A percentile compares a stretch with the other conserved stretches of the same genome.
phyloP scores from a whole-genome alignment of 805 yeast genomes.

The Priceomyces carsonii region DNA sequence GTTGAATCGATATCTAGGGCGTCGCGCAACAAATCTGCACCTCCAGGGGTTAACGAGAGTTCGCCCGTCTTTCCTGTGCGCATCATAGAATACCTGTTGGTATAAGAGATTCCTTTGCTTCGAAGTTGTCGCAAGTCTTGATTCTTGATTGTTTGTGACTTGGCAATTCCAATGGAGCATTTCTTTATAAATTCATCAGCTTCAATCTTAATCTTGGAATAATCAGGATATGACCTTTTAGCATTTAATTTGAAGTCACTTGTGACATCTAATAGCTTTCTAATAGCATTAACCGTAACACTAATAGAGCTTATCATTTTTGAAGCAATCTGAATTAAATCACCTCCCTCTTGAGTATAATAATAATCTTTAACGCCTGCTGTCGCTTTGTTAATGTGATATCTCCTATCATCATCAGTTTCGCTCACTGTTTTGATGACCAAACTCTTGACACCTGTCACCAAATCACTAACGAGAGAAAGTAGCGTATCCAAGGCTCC shows the following conservation, averaged over 20 bases:
- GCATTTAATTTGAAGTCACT: slow-evolving; percentile 65
- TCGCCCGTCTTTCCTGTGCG: slow-evolving; percentile 53
- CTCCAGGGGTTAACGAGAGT: slow-evolving; percentile 48
- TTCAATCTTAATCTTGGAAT: slow-evolving; percentile 53
- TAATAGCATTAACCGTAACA: slow-evolving; percentile 49
- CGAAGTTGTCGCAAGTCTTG: slow-evolving; percentile 24
- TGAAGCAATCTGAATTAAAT: slow-evolving; percentile 58
- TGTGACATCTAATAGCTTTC: slow-evolving; percentile 52
- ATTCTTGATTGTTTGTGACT: slow-evolving; percentile 28
- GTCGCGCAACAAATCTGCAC: slow-evolving; percentile 45
- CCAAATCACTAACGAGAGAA: slow-evolving; percentile 63
- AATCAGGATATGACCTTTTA: slow-evolving; percentile 68
- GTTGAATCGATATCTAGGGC: slow-evolving; percentile 27
- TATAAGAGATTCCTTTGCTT: slow-evolving; percentile 14
- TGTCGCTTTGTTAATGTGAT: slow-evolving; percentile 8
- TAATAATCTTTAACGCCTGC: slow-evolving; percentile 35
- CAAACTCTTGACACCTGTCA: slow-evolving; percentile 60
- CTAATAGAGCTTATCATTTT: slow-evolving; percentile 59
- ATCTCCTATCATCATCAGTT: slow-evolving; percentile 31
- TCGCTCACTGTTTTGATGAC: slow-evolving; percentile 56
- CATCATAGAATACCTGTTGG: slow-evolving; percentile 51
- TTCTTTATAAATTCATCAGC: slow-evolving; percentile 60
- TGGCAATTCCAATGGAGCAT: slow-evolving; percentile 63
- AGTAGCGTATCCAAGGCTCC: slow-evolving; percentile 56
- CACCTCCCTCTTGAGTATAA: slow-evolving; percentile 68